Base-by-base conservation (phyloP, 78 protist genomes). In the Trichosphaerium sp. region DNA sequence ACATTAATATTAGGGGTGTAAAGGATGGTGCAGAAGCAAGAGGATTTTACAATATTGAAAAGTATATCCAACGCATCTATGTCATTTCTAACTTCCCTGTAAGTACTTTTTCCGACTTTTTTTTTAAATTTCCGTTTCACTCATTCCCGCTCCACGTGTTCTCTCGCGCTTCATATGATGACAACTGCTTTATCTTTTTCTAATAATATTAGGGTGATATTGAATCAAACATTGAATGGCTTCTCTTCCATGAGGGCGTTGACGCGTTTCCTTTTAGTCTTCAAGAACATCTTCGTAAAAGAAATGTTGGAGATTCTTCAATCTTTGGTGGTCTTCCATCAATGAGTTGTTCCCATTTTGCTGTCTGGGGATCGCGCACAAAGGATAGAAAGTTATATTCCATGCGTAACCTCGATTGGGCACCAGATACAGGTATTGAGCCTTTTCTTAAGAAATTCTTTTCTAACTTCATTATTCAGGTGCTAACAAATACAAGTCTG, bases 331-430 rank as follows among this genome's bases (percentile, higher is more conserved):
- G n/a, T n/a, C n/a, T n/a, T n/a, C n/a, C n/a, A n/a, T n/a, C n/a
- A 31, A 26, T 42, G 40, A 63, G 49, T 58, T 80, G 86, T 38
- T 72, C 80, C 10, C 73, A 64, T 32, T 71, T 71, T 25, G 42
- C 52, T 10, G 73, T 54, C 21, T 80, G 86, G 86, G 80, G 86
- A 11, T 31, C 34, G 14, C 61, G 74, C 29, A 80, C 86, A 4
- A 14, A 28, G 1, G n/a, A 47, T 15, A 75, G 80, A 18, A 54
- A 64, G 29, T 65, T 80, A 75, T 80, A 42, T 42, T 51, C 69
- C 47, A 80, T 75, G 15, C 42, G 86, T 35, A 80, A 80, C 64
- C 65, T 80, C 25, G 86, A 80, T 60, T 80, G 86, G 86, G 56
- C 71, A 39, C 15, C 14, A 31, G 75, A 61, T 7, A 57, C 75